These are phyloP conservation scores for Botrytis hyacinthi DNA, from an alignment of 2,329 filamentous ascomycete species.

Conservation along the genomic window DNA sequence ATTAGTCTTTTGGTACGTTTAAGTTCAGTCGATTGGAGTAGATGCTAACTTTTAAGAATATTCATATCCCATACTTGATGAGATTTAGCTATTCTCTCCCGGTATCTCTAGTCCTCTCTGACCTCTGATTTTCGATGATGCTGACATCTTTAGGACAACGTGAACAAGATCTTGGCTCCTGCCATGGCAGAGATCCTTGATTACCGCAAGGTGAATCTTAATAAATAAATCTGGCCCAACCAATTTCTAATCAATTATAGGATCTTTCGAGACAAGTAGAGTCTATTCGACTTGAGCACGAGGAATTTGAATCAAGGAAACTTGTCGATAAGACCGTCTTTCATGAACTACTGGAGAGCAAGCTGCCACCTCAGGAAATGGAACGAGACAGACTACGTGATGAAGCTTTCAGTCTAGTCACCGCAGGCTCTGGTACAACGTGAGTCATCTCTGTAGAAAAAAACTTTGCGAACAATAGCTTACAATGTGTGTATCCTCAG, in stretches of 20 bases:
- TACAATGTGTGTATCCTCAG: not conserved
- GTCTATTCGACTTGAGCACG: not conserved
- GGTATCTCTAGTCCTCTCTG: not conserved
- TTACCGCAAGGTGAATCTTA: not conserved
- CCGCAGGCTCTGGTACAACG: slow-evolving; percentile 41
- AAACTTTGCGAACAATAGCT: not conserved
- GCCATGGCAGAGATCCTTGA: slow-evolving; percentile 5
- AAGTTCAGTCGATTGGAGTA: not conserved
- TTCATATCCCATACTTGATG: slow-evolving; percentile 9
- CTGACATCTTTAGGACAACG: not conserved
- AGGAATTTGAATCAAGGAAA: not conserved
- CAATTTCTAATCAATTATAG: slow-evolving; percentile 39
- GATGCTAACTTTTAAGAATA: not conserved
- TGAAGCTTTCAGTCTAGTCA: slow-evolving; percentile 37
- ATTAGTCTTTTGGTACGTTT: slow-evolving; percentile 8
- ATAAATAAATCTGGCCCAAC: not conserved
- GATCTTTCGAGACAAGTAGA: slow-evolving; percentile 6
- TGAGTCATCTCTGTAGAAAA: not conserved
- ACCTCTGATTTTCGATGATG: not conserved
- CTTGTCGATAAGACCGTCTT: slow-evolving; percentile 20
- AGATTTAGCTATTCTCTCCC: not conserved
- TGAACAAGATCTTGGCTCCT: slow-evolving; percentile 19
- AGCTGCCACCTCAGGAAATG: slow-evolving; percentile 39
- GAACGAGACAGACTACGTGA: slow-evolving; percentile 34
- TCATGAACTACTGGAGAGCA: slow-evolving; percentile 23